Base-by-base conservation (phyloP, 305 asterid species). In the Coffea humblotiana region DNA sequence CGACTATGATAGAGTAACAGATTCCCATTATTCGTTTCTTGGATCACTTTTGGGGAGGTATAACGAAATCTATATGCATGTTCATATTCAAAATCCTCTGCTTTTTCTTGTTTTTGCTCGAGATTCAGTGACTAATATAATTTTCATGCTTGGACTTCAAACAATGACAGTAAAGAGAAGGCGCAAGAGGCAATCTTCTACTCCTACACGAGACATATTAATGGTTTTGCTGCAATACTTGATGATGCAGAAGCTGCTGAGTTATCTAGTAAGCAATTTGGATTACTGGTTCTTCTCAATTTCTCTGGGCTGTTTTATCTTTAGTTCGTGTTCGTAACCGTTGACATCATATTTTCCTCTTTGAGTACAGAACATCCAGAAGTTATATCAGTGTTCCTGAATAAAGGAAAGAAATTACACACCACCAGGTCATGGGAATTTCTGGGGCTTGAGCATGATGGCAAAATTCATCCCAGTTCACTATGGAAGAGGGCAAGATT, bases 381-480 rank as follows among this genome's bases (percentile, higher is more conserved):
- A 35, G 99, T 96, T 70, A 81, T 93, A 45, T 96, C 99, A 12
- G 95, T 96, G n/a, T 92, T 96, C 89, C 82, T 90, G 85, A 94
- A 96, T 83, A 88, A 75, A 66, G 98, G 97, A 45, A 88, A 88
- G 68, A 89, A 90, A 81, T 63, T 96, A 51, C 98, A 94, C 85
- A 94, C 99, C 56, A 96, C 99, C 21, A 89, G 95, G 79, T 94
- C 99, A 72, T 96, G 99, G 99, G 93, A 89, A 72, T 96, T 96
- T 75, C 77, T 96, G 81, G 96, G 92, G 47, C 89, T 94, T 2
- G 95, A 91, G 81, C 61, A 82, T 48, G 83, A 87, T 85, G 97
- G 97, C 14, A 27, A 29, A 77, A 82, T 91, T 69, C 84, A 70
- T 43, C 83, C 85, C 19, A 69, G 84, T 64, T 94, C 98, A 4